A percentile compares a stretch with the other conserved stretches of the same genome.
phyloP scores from a whole-genome alignment of 306 rosid genomes.

The Hippophae rhamnoides region DNA sequence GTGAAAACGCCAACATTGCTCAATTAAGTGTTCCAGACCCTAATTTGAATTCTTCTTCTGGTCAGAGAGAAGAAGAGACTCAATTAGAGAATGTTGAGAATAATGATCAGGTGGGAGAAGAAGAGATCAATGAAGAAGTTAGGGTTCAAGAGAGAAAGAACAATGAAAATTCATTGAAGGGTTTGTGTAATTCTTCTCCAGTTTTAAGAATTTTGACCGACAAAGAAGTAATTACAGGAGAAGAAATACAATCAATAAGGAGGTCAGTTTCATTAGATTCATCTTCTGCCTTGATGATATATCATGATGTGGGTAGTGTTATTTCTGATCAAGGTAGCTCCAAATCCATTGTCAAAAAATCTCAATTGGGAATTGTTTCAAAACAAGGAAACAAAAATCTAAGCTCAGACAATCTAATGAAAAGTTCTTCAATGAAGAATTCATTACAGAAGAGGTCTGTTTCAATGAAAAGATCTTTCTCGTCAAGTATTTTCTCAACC shows the following conservation, averaged over 20 bases:
- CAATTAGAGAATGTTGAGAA: conserved; percentile 19
- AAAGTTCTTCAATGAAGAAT: conserved; percentile 30
- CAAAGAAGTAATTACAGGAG: conserved; percentile 12
- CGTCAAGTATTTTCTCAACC: conserved; percentile 15
- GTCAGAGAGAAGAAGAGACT: conserved; percentile 9
- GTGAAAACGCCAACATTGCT: conserved; percentile 5
- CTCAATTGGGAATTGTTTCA: conserved; percentile 1
- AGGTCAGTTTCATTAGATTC: conserved; percentile 42
- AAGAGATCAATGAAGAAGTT: conserved; percentile 14
- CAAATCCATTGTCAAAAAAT: conserved; percentile 9
- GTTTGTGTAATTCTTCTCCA: conserved; percentile 17
- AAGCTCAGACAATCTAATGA: conserved; percentile 16
- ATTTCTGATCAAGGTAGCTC: conserved; percentile 23
- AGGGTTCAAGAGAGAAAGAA: conserved; percentile 2
- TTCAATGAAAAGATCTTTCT: conserved; percentile 32
- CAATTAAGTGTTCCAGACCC: conserved; percentile 13
- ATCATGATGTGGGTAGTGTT: conserved; percentile 19
- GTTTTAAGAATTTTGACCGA: conserved; percentile 16
- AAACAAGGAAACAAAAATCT: conserved; percentile 30
- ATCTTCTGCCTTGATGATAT: conserved; percentile 17
- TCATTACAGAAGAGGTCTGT: conserved; percentile 35
- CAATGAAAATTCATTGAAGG: conserved; percentile 14
- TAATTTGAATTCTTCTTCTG: conserved; percentile 5
- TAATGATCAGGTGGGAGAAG: conserved; percentile 5
- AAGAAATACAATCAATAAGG: conserved; percentile 25